phyloP scores from a whole-genome alignment of 1,139 yeast species.

The Pichia kudriavzevii region DNA sequence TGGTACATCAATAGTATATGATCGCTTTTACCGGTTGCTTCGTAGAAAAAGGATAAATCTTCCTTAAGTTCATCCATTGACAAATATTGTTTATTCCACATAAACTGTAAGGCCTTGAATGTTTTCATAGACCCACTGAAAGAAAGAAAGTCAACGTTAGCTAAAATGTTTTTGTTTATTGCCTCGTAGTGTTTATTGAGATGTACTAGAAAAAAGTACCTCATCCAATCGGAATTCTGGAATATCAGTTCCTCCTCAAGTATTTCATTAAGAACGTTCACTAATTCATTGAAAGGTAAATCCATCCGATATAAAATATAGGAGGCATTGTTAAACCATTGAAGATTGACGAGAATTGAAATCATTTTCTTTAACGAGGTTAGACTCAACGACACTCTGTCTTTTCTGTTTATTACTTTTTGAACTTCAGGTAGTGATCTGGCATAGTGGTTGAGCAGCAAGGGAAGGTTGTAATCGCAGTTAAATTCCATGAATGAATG shows the following conservation, averaged over 20 bases:
- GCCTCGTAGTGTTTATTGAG: constrained; percentile 6
- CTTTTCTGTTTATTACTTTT: not conserved
- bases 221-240: constrained; percentile 12
- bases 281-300: constrained; percentile 13
- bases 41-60: too few species aligned
- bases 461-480: constrained; percentile 3
- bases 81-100: constrained; percentile 8
- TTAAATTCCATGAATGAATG: constrained; percentile 6
- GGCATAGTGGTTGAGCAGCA: constrained; percentile 10
- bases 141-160: constrained; percentile 13
- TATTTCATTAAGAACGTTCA: constrained; percentile 10
- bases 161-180: constrained; percentile 10
- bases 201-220: constrained; percentile 10
- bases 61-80: constrained; percentile 2
- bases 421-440: constrained; percentile 10
- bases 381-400: too few species aligned
- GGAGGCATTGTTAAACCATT: constrained; percentile 19
- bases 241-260: constrained; percentile 11
- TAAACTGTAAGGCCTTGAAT: constrained; percentile 9
- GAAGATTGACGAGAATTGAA: constrained; percentile 8
- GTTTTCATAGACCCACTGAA: not conserved
- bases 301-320: constrained; percentile 9
- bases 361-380: constrained; percentile 2
- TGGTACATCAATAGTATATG: constrained; percentile 5
- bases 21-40: too few species aligned